A percentile compares a stretch with the other conserved stretches of the same genome.
These are phyloP conservation scores for Bifiguratus adelaidae DNA, from an alignment of 192 early-diverging fungal species.

Conservation along the genomic window DNA sequence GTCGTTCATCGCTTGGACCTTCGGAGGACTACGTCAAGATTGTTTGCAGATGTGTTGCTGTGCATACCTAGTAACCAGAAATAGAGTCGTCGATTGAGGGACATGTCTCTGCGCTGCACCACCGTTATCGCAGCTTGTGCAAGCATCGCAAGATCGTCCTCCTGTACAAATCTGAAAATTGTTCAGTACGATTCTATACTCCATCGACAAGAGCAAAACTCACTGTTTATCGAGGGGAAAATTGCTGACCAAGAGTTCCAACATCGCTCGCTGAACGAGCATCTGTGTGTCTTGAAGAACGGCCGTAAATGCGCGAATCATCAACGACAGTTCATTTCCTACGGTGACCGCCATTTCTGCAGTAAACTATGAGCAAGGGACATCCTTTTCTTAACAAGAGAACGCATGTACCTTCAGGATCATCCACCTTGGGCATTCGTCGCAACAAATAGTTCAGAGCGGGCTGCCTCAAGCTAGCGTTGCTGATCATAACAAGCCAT, in stretches of 20 bases:
- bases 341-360: slow-evolving; percentile 55
- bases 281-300: slow-evolving; percentile 60
- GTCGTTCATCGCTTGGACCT: background rate
- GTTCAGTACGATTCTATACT: no score
- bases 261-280: slow-evolving; percentile 73
- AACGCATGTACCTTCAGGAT: slow-evolving; percentile 53
- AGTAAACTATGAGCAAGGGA: no score
- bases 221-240: slow-evolving; percentile 52
- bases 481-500: slow-evolving; percentile 71
- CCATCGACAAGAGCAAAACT: background rate
- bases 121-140: slow-evolving; percentile 66
- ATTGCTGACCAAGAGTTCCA: slow-evolving; percentile 73
- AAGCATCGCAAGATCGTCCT: slow-evolving; percentile 55
- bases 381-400: no score
- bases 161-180: slow-evolving; percentile 36
- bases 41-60: background rate
- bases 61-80: slow-evolving; percentile 70
- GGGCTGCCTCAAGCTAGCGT: slow-evolving; percentile 50
- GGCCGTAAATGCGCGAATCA: slow-evolving; percentile 65
- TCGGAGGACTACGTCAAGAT: background rate
- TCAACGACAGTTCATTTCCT: slow-evolving; percentile 58
- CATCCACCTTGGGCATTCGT: slow-evolving; percentile 56
- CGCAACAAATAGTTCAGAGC: slow-evolving; percentile 72
- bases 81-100: slow-evolving; percentile 85
- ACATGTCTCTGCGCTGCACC: slow-evolving; percentile 87